Evolutionary conservation across 1,284 basidiomycete species (phyloP).

Genomic region (Omphalotus olearius): DNA sequence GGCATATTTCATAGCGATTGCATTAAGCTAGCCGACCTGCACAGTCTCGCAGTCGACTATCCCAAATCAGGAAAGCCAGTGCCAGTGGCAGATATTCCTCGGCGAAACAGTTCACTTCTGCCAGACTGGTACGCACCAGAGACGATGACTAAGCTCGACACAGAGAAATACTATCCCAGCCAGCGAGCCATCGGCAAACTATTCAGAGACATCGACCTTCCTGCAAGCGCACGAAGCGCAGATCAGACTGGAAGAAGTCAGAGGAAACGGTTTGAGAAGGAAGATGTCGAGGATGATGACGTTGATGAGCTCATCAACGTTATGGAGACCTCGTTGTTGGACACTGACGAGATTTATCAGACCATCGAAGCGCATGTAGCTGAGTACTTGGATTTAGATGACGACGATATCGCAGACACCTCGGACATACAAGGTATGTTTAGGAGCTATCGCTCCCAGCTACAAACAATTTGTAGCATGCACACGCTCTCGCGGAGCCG

Average conservation of each 20-base stretch:
- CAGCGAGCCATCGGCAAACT: conserved; percentile 49
- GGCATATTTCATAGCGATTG: conserved; percentile 61
- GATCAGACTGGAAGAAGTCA: neutral
- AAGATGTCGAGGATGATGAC: neutral
- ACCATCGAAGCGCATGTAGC: neutral
- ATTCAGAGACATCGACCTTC: conserved; percentile 46
- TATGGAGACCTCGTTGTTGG: neutral
- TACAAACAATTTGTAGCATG: conserved; percentile 44
- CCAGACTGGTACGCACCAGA: conserved; percentile 70
- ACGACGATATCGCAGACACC: conserved; percentile 12
- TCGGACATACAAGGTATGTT: conserved; percentile 30
- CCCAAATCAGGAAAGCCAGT: conserved; percentile 63
- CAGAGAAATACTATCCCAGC: conserved; percentile 45
- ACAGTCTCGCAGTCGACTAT: conserved; percentile 71
- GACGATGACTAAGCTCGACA: conserved; percentile 34
- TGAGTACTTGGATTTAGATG: conserved; percentile 8
- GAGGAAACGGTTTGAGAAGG: neutral
- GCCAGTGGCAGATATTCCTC: conserved; percentile 6
- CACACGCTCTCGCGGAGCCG: conserved; percentile 42
- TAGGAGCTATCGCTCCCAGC: conserved; percentile 39
- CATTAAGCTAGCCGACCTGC: conserved; percentile 56
- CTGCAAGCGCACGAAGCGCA: neutral
- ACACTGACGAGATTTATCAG: neutral
- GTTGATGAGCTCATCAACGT: conserved; percentile 2
- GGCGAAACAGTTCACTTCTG: neutral